Evolutionary conservation across 352 stramenopile species (phyloP), one percentile per base, ranked within the genome.

Genomic region (Phytophthora tentaculata): DNA sequence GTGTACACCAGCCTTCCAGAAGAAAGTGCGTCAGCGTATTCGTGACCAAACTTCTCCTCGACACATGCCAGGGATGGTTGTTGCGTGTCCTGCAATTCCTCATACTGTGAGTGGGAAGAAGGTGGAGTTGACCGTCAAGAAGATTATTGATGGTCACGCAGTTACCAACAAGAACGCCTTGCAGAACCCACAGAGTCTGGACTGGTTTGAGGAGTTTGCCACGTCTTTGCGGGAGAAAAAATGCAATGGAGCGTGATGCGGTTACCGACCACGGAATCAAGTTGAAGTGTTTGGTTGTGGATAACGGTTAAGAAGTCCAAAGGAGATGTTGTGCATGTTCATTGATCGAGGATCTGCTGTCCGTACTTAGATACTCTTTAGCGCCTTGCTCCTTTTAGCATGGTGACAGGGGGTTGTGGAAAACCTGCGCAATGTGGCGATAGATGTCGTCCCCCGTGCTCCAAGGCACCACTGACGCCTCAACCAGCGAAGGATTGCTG

Each of bases 21-120:
- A 83, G 56, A 74, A 69, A 24, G 85, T 92, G 43, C 73, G 73
- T 32, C 70, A 75, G 43, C 52, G 60, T 19, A 91, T 94, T 63
- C 84, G 83, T 8, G 76, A 86, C 29, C 70, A 88, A 73, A 75
- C 76, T 29, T 91, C 83, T 22, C 86, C 83, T 13, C 84, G 86
- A 8, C 86, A 94, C 69, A 77, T 94, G 44, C 86, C 86, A 5
- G 73, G 73, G 0, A 61, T 84, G 24, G 78, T 94, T n/a, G 76
- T 83, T 26, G 74, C 74, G 8, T 90, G 82, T 23, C 86, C 86
- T 5, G 82, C 84, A 26, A 92, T 94, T 58, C 86, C 86, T 35
- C 83, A 91, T 70, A 94, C 84, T 2, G 79, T 91, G 52, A 92
- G 83, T 48, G 86, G 86, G 26, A 94, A 94, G 72, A 92, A 92